Evolutionary conservation across 179 eudicot genomes (phyloP), one percentile per base, ranked within the genome.

Genomic region (Vitellaria paradoxa): DNA sequence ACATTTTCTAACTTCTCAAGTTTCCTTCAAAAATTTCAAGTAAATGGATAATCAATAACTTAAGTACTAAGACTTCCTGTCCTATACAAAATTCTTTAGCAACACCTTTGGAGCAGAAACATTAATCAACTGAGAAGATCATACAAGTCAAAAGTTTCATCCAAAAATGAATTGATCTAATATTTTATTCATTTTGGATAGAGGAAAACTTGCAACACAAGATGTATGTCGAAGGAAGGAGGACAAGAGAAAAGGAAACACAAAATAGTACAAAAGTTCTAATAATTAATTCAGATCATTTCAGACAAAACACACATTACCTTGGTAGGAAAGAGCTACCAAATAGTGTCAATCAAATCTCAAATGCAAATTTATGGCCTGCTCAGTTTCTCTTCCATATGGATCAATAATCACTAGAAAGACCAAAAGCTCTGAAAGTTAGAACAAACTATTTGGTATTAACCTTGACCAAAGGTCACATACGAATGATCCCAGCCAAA

Each of bases 81-180:
- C 59, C 60, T 21, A 53, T 70, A 21, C 42, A 21, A 70, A 50
- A 70, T 50, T 49, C 73, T n/a, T 23, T 49, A 52, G 18, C 72
- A 21, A 14, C 13, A 69, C 49, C 20, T 12, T 47, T 23, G 24
- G 73, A 14, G 60, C 73, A 52, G 24, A 68, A 23, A 68, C 30
- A 0, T 46, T 21, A 13, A 47, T 46, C 37, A 46, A 46, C n/a
- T 68, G 0, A 20, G 6, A 46, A 68, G 52, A 42, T 67, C 50
- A 67, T 18, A 67, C 52, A 20, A 42, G 13, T 7, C 52, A 42
- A 67, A 37, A 18, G 70, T 40, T 46, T 68, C 72, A 47, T 37
- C 20, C 11, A 9, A 67, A 67, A 9, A 67, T 67, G 26, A 67
- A 67, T n/a, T 7, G 3, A 69, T 50, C 72, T 9, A 47, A 47